Conservation (phyloP, 2,329 filamentous ascomycete species). For the Fusarium nelsonii region DNA sequence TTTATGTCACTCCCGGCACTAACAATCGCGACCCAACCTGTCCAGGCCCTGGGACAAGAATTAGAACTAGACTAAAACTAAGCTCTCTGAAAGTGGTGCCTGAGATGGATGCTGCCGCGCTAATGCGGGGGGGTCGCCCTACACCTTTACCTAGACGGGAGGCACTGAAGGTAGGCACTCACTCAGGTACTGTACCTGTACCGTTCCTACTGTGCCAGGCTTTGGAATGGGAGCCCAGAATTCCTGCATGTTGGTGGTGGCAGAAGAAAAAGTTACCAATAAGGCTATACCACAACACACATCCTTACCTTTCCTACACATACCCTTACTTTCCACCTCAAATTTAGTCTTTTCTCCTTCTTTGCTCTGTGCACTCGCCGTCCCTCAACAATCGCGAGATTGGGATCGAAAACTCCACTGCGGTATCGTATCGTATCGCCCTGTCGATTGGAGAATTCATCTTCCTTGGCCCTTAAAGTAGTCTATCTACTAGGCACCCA, state of each 20-base stretch:
- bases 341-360: not conserved
- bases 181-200: not conserved
- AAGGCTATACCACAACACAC: not conserved
- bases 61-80: too few species aligned
- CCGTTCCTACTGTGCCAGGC: constrained; percentile 23
- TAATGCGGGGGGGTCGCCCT: constrained; percentile 39
- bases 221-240: constrained; percentile 33
- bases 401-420: not conserved
- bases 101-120: constrained; percentile 28
- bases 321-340: constrained; percentile 13
- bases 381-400: not conserved
- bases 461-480: not conserved
- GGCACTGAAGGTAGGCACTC: too few species aligned
- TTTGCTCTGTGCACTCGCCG: not conserved
- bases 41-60: not conserved
- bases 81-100: constrained; percentile 2
- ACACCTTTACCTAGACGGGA: too few species aligned
- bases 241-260: constrained; percentile 18
- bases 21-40: constrained; percentile 34
- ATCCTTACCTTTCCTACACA: not conserved
- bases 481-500: constrained; percentile 2
- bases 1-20: constrained; percentile 29
- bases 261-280: constrained; percentile 18
- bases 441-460: too few species aligned
- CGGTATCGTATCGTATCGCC: not conserved